Percentiles rank a stretch among this genome's conserved stretches.
These are phyloP conservation scores for Teratosphaeria viscida DNA, from an alignment of 2,329 filamentous ascomycete genomes.

Conservation along the genomic window DNA sequence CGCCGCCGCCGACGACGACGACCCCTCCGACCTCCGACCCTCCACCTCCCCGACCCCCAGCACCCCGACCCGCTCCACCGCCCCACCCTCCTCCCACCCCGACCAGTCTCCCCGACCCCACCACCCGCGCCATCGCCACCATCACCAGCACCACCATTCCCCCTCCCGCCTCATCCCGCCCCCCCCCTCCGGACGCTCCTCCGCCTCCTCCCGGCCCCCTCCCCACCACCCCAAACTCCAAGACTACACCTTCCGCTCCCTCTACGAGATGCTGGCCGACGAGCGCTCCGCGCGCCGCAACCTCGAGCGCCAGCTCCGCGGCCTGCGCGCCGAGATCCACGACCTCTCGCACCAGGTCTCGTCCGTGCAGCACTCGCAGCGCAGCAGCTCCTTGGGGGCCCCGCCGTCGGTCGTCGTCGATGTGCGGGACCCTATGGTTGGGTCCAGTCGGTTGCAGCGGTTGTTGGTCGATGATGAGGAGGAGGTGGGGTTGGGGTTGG, in stretches of 20 bases:
- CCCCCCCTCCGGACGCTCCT: no score
- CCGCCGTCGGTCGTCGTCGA: slow-evolving; percentile 1
- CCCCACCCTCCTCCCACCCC: neutral
- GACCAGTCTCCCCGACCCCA: no score
- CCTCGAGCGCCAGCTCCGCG: slow-evolving; percentile 22
- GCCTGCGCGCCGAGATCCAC: slow-evolving; percentile 19
- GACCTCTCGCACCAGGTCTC: slow-evolving; percentile 24
- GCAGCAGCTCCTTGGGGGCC: slow-evolving; percentile 16
- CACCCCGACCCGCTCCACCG: slow-evolving; percentile 4
- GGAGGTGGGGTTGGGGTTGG: no score
- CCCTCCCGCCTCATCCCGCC: no score
- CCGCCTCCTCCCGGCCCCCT: neutral
- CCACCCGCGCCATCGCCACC: no score
- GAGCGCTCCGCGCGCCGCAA: slow-evolving; percentile 27
- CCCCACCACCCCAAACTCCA: slow-evolving; percentile 1
- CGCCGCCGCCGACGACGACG: slow-evolving; percentile 2
- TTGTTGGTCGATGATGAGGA: neutral
- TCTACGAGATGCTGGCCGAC: slow-evolving; percentile 29
- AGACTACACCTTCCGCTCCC: slow-evolving; percentile 22
- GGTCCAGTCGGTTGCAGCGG: slow-evolving; percentile 6
- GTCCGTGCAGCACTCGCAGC: slow-evolving; percentile 7
- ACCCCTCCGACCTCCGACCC: slow-evolving; percentile 3
- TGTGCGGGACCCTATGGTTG: slow-evolving; percentile 4
- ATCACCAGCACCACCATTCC: no score
- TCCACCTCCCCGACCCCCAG: slow-evolving; percentile 2